Conservation (phyloP, 1,284 basidiomycete genomes). For the Moesziomyces parantarcticus region DNA sequence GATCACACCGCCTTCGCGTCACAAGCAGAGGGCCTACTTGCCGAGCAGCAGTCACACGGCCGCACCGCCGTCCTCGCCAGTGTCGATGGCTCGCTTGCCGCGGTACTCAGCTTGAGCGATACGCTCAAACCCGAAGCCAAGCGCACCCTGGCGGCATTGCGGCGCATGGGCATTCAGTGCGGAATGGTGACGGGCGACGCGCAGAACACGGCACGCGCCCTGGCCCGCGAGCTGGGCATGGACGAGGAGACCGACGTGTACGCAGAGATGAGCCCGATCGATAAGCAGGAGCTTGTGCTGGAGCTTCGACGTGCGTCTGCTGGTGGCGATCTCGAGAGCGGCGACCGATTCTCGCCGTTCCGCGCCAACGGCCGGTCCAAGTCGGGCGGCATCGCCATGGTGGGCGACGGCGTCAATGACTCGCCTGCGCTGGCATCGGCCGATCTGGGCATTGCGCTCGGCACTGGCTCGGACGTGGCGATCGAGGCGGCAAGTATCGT, state of each 20-base stretch:
- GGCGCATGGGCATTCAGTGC: constrained; percentile 59
- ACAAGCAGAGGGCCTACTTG: constrained; percentile 21
- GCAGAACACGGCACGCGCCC: constrained; percentile 53
- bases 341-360: constrained; percentile 19
- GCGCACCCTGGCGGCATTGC: constrained; percentile 49
- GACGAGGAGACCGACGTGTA: constrained; percentile 52
- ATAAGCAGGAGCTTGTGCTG: constrained; percentile 60
- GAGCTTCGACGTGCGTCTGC: constrained; percentile 68
- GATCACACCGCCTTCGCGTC: constrained; percentile 19
- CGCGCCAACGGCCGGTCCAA: constrained; percentile 27
- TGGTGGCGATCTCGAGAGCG: constrained; percentile 29
- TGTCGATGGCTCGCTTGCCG: constrained; percentile 53
- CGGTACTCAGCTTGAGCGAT: constrained; percentile 59
- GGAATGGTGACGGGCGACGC: constrained; percentile 65
- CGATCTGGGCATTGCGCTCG: constrained; percentile 93
- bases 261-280: constrained; percentile 63
- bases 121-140: constrained; percentile 62
- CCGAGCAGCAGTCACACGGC: constrained; percentile 49
- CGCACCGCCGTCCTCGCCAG: constrained; percentile 61
- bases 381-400: constrained; percentile 71
- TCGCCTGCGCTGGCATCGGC: constrained; percentile 95
- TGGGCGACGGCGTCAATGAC: constrained; percentile 99
- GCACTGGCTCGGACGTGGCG: constrained; percentile 93
- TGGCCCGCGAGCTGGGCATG: constrained; percentile 59
- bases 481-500: constrained; percentile 98